These are phyloP conservation scores for Lipomyces anomalus DNA, from an alignment of 805 yeast species.

Conservation along the genomic window DNA sequence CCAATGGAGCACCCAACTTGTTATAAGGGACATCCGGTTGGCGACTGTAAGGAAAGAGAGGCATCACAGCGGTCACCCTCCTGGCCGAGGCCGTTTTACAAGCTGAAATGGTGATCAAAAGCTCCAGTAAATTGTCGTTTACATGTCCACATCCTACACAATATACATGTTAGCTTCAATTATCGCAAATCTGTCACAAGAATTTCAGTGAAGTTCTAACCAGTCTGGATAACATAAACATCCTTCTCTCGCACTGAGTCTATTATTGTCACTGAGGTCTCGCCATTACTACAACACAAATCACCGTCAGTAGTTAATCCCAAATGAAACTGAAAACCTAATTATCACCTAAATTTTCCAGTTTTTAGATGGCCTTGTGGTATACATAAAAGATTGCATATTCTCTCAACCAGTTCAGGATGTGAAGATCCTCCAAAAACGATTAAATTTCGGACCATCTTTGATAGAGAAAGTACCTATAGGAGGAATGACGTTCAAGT, in stretches of 20 bases:
- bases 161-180: background rate
- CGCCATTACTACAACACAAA: conserved; percentile 64
- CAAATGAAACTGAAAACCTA: background rate
- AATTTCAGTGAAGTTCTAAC: conserved; percentile 18
- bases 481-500: background rate
- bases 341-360: conserved; percentile 48
- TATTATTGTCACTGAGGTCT: conserved; percentile 75
- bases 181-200: background rate
- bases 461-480: too few relatives aligned
- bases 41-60: conserved; percentile 90
- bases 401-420: conserved; percentile 65
- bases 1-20: conserved; percentile 65
- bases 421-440: conserved; percentile 90
- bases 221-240: conserved; percentile 78
- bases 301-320: background rate
- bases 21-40: conserved; percentile 92
- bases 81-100: conserved; percentile 88
- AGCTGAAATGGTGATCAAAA: conserved; percentile 80
- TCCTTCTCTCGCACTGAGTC: conserved; percentile 95
- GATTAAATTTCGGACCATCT: conserved; percentile 69
- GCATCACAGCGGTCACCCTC: conserved; percentile 84
- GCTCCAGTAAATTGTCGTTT: conserved; percentile 78
- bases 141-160: conserved; percentile 70
- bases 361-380: conserved; percentile 59
- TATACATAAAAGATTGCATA: conserved; percentile 72